phyloP scores from a whole-genome alignment of 2,329 filamentous ascomycete genomes.

The Boeremia exigua region DNA sequence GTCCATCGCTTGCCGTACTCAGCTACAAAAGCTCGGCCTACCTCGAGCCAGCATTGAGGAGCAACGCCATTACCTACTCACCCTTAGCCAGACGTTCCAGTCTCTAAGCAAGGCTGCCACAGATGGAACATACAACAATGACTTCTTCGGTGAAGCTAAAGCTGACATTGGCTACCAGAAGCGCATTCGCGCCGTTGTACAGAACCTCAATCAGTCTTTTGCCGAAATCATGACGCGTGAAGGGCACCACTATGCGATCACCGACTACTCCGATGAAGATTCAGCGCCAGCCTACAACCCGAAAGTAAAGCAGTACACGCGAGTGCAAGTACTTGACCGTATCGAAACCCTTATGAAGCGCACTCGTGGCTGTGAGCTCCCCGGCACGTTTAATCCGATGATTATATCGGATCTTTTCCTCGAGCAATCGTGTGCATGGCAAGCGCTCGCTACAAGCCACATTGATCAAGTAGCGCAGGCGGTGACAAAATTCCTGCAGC shows the following conservation, averaged over 20 bases:
- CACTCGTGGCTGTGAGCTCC: slow-evolving; percentile 62
- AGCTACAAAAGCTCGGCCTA: slow-evolving; percentile 26
- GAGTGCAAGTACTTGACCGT: background rate
- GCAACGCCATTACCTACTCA: slow-evolving; percentile 30
- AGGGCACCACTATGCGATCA: slow-evolving; percentile 28
- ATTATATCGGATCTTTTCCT: slow-evolving; percentile 65
- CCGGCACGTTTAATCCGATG: slow-evolving; percentile 65
- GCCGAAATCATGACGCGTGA: slow-evolving; percentile 26
- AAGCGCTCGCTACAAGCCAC: slow-evolving; percentile 44
- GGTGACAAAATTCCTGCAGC: background rate
- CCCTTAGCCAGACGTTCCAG: slow-evolving; percentile 28
- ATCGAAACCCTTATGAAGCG: background rate
- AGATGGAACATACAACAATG: slow-evolving; percentile 28
- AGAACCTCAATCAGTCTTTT: slow-evolving; percentile 28
- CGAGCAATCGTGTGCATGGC: slow-evolving; percentile 64
- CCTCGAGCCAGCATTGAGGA: slow-evolving; percentile 27
- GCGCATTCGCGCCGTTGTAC: slow-evolving; percentile 26
- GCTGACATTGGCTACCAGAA: slow-evolving; percentile 13
- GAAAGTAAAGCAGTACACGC: background rate
- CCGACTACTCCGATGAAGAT: slow-evolving; percentile 33
- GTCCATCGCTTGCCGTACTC: slow-evolving; percentile 16
- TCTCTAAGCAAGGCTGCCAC: slow-evolving; percentile 29
- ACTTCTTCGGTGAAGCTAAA: slow-evolving; percentile 31
- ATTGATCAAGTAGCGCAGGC: background rate
- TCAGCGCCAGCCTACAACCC: background rate